Base-by-base conservation (phyloP, 352 stramenopile genomes). In the Globisporangium perplexum region DNA sequence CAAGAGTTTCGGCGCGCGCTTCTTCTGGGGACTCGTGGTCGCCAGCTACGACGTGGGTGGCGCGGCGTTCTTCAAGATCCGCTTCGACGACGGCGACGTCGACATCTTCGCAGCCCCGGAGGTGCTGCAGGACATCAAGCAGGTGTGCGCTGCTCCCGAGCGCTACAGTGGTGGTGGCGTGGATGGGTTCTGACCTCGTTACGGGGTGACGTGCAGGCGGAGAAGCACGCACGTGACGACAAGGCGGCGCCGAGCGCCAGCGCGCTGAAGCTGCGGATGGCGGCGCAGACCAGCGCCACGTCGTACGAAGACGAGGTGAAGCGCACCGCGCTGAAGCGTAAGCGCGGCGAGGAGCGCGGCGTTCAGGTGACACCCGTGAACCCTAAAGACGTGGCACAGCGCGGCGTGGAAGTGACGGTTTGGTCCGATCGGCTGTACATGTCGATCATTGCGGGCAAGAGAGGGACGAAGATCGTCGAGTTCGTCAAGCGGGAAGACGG, bases 81-180 rank as follows among this genome's bases (percentile, higher is more conserved):
- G 71, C 65, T 92, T 92, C 55, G 82, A 92, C 36, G 82, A 92
- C 41, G 82, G 82, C 36, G 82, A 92, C 54, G 79, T 92, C 28
- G 82, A 92, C 60, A 74, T 92, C 52, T 63, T 90, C 18, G 65
- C 71, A 10, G 63, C 53, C 2, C 68, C 72, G 7, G 82, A 92
- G 63, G 71, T 82, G 23, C 35, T 77, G 8, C 48, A 66, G 42
- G 76, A 88, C 55, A 43, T 76, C 5, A 60, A 75, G 52, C 55
- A 66, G 59, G 67, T 47, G 22, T 4, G 33, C 12, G 31, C 31
- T n/a, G 10, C 31, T 38, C 31, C 4, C 10, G 10, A 11, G 33
- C 22, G 41, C 5, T 5, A 0, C 12, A 14, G 10, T 24, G 7
- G 1, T 52, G 14, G 23, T 39, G 15, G 8, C 8, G 18, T 47